A percentile compares a stretch with the other conserved stretches of the same genome.
Conservation (phyloP, 2,329 filamentous ascomycete genomes). For the Basipetospora chlamydospora region DNA sequence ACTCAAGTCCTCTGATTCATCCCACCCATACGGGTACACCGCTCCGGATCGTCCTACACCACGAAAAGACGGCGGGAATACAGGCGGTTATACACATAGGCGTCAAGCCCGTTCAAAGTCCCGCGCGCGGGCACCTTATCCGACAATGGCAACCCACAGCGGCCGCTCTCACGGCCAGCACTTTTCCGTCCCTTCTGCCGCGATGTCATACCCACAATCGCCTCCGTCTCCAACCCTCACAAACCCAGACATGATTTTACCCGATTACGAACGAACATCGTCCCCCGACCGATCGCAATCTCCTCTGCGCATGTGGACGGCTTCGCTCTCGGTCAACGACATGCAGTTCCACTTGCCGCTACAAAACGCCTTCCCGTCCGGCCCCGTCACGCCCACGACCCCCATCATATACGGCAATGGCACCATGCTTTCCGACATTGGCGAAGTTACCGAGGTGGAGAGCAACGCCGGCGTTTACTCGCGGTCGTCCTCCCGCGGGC, state of each 20-base stretch:
- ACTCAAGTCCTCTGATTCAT: conserved; percentile 2
- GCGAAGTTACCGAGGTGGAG: conserved; percentile 40
- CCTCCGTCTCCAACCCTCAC: conserved; percentile 75
- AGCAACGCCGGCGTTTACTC: conserved; percentile 29
- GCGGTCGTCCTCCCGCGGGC: conserved; percentile 20
- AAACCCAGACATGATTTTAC: conserved; percentile 89
- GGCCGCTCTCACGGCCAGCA: background rate
- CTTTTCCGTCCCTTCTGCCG: conserved; percentile 10
- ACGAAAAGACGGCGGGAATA: background rate
- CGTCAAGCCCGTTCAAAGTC: conserved; percentile 1
- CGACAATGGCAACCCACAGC: conserved; percentile 10
- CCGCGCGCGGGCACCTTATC: conserved; percentile 8
- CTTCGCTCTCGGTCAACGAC: conserved; percentile 21
- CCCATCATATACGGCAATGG: conserved; percentile 57
- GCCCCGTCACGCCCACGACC: conserved; percentile 37
- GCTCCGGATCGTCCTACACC: background rate
- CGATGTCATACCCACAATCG: conserved; percentile 27
- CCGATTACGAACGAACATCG: conserved; percentile 41
- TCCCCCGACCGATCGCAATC: conserved; percentile 36
- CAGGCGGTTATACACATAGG: background rate
- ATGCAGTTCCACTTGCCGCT: conserved; percentile 18
- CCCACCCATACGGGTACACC: conserved; percentile 1
- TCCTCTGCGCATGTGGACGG: conserved; percentile 37
- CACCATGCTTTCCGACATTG: conserved; percentile 54
- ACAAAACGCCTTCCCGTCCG: conserved; percentile 18